Evolutionary conservation across 345 rosid genomes (phyloP).

Genomic region (Xanthoceras sorbifolium): DNA sequence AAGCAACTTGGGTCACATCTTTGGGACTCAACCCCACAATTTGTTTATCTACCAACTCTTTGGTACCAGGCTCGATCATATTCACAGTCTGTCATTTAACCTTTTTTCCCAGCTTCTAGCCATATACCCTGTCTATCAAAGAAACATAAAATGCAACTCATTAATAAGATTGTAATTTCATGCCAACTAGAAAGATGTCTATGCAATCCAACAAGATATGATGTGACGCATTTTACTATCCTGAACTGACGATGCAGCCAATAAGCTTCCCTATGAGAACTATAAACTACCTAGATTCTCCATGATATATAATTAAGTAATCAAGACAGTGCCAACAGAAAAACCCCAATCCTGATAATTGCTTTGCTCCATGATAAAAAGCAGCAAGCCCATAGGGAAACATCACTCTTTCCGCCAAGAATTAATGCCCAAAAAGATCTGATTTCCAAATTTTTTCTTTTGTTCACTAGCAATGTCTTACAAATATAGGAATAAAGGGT

Average conservation of each 20-base stretch:
- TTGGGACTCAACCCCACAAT: conserved; percentile 11
- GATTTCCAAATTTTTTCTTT: background rate
- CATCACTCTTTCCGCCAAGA: background rate
- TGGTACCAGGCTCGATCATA: background rate
- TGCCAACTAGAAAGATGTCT: background rate
- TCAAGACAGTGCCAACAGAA: background rate
- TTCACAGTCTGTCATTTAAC: background rate
- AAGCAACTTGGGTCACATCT: background rate
- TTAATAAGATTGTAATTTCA: background rate
- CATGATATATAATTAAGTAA: background rate
- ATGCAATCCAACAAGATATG: background rate
- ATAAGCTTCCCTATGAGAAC: background rate
- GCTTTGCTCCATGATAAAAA: background rate
- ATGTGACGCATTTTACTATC: background rate
- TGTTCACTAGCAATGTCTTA: background rate
- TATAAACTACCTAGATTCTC: background rate
- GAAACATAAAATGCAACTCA: background rate
- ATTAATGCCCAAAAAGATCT: background rate
- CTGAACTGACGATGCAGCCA: background rate
- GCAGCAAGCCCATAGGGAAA: background rate
- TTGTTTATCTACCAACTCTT: conserved; percentile 2
- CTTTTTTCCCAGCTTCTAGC: conserved; percentile 6
- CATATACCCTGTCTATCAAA: conserved; percentile 9
- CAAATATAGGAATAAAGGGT: background rate
- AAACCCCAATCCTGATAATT: background rate